Evolutionary conservation across 2,329 filamentous ascomycete species (phyloP), one percentile per base, ranked within the genome.

Genomic region (Ceratocystis destructans): DNA sequence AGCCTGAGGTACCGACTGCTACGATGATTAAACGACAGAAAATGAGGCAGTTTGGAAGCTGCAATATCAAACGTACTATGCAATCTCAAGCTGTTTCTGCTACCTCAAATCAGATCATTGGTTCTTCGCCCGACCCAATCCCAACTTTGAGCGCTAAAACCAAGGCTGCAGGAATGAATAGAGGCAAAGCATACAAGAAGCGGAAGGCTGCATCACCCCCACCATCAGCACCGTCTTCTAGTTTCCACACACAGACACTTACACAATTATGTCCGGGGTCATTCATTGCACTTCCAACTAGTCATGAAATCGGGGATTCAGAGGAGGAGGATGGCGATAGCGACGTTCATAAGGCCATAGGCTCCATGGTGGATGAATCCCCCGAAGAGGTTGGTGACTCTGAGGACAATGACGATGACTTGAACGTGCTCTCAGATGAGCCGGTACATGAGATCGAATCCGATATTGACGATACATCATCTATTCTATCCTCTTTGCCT

Each of bases 161-260:
- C 7, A 59, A 59, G 59, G 64, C 68, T 1, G 70, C 70, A 46
- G 66, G 45, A 15, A 76, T 69, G 69, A 75, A 75, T 1, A 68
- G 70, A 33, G 74, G 73, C n/a, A 75, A 75, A 37, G 48, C 63
- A 10, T 69, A 50, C 68, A 20, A 25, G 20, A 59, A 37, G 5
- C 55, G 55, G 6, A 59, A 33, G 55, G 31, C 28, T 37, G 15
- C 5, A 33, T 20, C 17, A 31, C 28, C 55, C 4, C 55, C 25
- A n/a, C 20, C 5, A 25, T n/a, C 22, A n/a, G 55, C 17, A 4
- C 28, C 25, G 6, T 20, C 62, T 25, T 73, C 74, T 4, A 74
- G 70, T 7, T 76, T 75, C 45, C 75, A 77, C 55, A 78, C 77
- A 15, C 77, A 78, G 67, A 78, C 77, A 2, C 69, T 78, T 65